A percentile compares a stretch with the other conserved stretches of the same genome.
Conservation (phyloP, 495 filamentous ascomycete genomes). For the Bathelium albidoporum region DNA sequence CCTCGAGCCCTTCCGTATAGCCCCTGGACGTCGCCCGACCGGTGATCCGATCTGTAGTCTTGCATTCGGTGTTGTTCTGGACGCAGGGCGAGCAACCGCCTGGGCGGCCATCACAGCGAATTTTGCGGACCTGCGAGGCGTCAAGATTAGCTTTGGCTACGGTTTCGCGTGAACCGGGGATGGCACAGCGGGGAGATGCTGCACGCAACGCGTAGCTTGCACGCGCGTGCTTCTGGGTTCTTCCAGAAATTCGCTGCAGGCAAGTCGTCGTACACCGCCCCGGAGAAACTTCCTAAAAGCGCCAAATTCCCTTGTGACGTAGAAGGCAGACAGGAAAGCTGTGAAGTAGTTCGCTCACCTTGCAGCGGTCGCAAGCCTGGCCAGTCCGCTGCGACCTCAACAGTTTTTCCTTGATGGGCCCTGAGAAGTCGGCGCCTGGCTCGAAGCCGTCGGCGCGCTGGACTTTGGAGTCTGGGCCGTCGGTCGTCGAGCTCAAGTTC, state of each 20-base stretch:
- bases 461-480: background rate
- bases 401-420: conserved; percentile 53
- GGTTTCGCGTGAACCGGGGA: background rate
- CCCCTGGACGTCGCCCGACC: conserved; percentile 69
- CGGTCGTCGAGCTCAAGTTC: background rate
- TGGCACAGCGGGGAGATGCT: background rate
- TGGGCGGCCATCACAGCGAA: conserved; percentile 64
- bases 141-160: background rate
- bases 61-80: conserved; percentile 60
- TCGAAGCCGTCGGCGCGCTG: background rate
- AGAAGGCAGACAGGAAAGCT: background rate
- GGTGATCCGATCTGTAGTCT: conserved; percentile 79
- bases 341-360: conserved; percentile 43
- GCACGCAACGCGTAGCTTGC: background rate
- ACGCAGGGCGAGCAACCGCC: conserved; percentile 68
- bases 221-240: background rate
- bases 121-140: conserved; percentile 59
- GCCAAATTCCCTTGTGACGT: background rate
- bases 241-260: background rate
- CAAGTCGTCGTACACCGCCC: background rate
- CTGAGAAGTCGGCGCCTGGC: conserved; percentile 49
- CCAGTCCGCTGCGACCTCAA: conserved; percentile 59
- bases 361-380: conserved; percentile 87
- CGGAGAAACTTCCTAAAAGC: conserved; percentile 5
- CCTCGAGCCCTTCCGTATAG: conserved; percentile 46